phyloP scores from a whole-genome alignment of 1,284 basidiomycete species.

The Boletus holoroseus region DNA sequence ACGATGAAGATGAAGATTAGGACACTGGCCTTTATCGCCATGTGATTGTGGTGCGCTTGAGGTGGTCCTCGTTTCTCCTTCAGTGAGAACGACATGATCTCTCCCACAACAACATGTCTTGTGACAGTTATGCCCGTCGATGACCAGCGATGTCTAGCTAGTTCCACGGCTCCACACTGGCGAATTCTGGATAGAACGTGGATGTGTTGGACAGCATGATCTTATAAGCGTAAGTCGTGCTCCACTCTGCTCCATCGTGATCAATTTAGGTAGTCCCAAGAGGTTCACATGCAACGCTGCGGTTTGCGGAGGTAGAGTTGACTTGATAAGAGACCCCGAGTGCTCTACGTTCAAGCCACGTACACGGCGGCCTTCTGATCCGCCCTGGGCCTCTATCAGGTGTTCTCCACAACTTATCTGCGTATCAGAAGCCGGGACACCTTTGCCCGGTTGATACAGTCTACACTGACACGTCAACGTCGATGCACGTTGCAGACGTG shows the following conservation, averaged over 20 bases:
- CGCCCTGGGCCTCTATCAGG: neutral
- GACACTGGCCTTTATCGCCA: neutral
- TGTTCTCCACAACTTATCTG: neutral
- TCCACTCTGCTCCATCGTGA: neutral
- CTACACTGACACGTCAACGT: neutral
- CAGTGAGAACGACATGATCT: neutral
- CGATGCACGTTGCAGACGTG: neutral
- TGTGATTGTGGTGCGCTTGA: neutral
- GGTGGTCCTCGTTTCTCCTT: neutral
- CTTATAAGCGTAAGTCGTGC: neutral
- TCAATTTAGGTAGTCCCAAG: conserved; percentile 6
- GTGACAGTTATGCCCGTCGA: conserved; percentile 1
- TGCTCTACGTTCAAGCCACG: neutral
- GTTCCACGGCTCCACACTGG: conserved; percentile 4
- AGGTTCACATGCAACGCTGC: neutral
- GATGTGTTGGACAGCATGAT: neutral
- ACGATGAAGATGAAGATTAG: neutral
- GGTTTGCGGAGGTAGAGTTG: neutral
- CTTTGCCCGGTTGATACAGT: neutral
- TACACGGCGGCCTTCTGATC: neutral
- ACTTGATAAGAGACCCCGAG: conserved; percentile 1
- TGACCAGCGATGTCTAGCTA: neutral
- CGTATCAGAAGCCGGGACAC: neutral
- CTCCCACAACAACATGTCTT: neutral
- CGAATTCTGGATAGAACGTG: neutral